Conservation (phyloP, 2,329 filamentous ascomycete genomes). For the Stachybotrys chartarum region DNA sequence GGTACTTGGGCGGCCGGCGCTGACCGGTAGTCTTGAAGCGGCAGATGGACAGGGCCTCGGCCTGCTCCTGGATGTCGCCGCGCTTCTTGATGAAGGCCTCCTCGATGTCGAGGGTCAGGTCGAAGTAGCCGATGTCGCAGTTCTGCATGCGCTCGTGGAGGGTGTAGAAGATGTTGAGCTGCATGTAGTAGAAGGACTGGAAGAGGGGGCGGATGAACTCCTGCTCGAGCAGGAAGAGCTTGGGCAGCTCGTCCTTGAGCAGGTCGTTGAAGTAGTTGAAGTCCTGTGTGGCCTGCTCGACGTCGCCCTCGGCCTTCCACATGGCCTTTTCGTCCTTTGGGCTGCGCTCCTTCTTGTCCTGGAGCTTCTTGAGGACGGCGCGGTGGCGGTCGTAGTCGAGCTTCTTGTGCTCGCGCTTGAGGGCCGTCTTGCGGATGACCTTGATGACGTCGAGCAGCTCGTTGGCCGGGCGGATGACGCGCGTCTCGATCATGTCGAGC, state of each 20-base stretch:
- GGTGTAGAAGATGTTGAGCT: slow-evolving; percentile 98
- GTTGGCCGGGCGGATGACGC: slow-evolving; percentile 86
- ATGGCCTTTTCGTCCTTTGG: slow-evolving; percentile 96
- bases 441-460: slow-evolving; percentile 95
- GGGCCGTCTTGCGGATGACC: slow-evolving; percentile 77
- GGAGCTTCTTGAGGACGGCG: slow-evolving; percentile 78
- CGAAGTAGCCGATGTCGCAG: slow-evolving; percentile 96
- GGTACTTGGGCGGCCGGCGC: slow-evolving; percentile 52
- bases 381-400: slow-evolving; percentile 90
- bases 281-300: slow-evolving; percentile 87
- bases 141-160: slow-evolving; percentile 96
- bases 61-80: slow-evolving; percentile 75
- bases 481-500: slow-evolving; percentile 92
- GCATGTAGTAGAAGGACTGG: slow-evolving; percentile 99
- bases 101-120: slow-evolving; percentile 83
- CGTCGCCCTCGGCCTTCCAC: slow-evolving; percentile 89
- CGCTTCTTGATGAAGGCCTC: slow-evolving; percentile 86
- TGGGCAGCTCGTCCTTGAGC: slow-evolving; percentile 90
- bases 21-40: slow-evolving; percentile 87
- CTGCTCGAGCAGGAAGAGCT: slow-evolving; percentile 80
- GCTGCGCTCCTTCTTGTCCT: slow-evolving; percentile 95
- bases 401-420: slow-evolving; percentile 95
- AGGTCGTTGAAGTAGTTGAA: slow-evolving; percentile 98
- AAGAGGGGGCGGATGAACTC: slow-evolving; percentile 97
- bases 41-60: slow-evolving; percentile 78